A percentile compares a stretch with the other conserved stretches of the same genome.
Conservation (phyloP, 257 asterid genomes). For the Oldenlandia corymbosa region DNA sequence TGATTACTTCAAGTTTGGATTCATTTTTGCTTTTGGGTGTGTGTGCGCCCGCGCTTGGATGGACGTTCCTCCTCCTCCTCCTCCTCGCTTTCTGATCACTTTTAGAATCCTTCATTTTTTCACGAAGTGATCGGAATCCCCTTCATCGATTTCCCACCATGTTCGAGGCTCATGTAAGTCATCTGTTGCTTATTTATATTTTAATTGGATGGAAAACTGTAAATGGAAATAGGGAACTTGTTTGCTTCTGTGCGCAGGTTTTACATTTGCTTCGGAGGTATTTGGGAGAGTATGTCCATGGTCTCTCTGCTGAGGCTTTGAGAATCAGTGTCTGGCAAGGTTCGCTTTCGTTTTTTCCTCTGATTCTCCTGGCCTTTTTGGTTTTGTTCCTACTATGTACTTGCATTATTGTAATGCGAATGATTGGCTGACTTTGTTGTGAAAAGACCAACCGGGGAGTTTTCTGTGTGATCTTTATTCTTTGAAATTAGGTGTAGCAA, state of each 20-base stretch:
- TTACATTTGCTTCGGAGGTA: conserved; percentile 96
- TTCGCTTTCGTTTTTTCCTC: conserved; percentile 11
- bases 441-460: too few species aligned
- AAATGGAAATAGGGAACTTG: too few species aligned
- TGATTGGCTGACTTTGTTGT: too few species aligned
- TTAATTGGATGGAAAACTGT: neutral
- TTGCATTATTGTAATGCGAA: too few species aligned
- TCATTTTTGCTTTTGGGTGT: neutral
- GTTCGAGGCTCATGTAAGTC: conserved; percentile 56
- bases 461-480: too few species aligned
- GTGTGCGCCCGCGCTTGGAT: too few species aligned
- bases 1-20: too few species aligned
- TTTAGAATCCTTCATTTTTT: neutral
- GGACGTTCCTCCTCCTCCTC: conserved; percentile 13
- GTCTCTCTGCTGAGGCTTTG: conserved; percentile 94
- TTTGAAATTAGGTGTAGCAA: too few species aligned
- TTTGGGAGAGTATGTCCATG: conserved; percentile 99
- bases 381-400: too few species aligned
- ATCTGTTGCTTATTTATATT: neutral
- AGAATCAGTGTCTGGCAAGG: conserved; percentile 99
- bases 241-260: conserved; percentile 48
- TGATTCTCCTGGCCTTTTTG: too few species aligned
- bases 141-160: conserved; percentile 20
- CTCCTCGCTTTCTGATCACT: conserved; percentile 16
- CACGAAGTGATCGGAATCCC: conserved; percentile 6